A percentile compares a stretch with the other conserved stretches of the same genome.
Conservation (phyloP, 225 moss, liverwort and hornwort species). For the Antitrichia curtipendula region DNA sequence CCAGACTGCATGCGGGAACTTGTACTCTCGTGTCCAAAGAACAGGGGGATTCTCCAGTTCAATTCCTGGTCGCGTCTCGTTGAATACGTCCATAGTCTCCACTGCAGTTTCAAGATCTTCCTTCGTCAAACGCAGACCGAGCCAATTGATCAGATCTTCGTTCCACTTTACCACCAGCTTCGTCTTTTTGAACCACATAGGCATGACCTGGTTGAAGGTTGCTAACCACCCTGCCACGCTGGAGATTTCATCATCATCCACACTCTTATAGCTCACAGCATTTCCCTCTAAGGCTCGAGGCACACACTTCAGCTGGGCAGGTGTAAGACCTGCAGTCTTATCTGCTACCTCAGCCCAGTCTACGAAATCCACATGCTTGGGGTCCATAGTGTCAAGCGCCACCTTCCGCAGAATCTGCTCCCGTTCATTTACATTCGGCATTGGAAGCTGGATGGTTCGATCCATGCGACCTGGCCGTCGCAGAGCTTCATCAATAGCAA, state of each 20-base stretch:
- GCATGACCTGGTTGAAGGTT: slow-evolving; percentile 54
- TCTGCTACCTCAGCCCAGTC: slow-evolving; percentile 91
- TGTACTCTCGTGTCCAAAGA: slow-evolving; percentile 84
- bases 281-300: slow-evolving; percentile 75
- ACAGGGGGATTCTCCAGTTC: slow-evolving; percentile 64
- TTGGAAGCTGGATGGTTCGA: slow-evolving; percentile 88
- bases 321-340: slow-evolving; percentile 95
- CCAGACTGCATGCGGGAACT: slow-evolving; percentile 96
- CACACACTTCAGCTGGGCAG: slow-evolving; percentile 84
- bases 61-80: slow-evolving; percentile 62
- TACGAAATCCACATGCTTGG: slow-evolving; percentile 49
- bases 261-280: slow-evolving; percentile 68
- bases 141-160: slow-evolving; percentile 62
- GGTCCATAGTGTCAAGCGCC: slow-evolving; percentile 69
- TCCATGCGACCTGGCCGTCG: slow-evolving; percentile 99
- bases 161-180: slow-evolving; percentile 68
- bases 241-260: slow-evolving; percentile 80
- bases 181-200: slow-evolving; percentile 75
- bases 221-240: slow-evolving; percentile 72
- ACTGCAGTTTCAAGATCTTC: slow-evolving; percentile 83
- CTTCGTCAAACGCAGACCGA: slow-evolving; percentile 70
- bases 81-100: slow-evolving; percentile 78
- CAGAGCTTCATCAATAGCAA: slow-evolving; percentile 91
- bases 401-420: slow-evolving; percentile 89
- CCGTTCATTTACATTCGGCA: slow-evolving; percentile 75